Evolutionary conservation across 2,329 filamentous ascomycete genomes (phyloP), one percentile per base, ranked within the genome.

Genomic region (Arthrobotrys entomopaga): DNA sequence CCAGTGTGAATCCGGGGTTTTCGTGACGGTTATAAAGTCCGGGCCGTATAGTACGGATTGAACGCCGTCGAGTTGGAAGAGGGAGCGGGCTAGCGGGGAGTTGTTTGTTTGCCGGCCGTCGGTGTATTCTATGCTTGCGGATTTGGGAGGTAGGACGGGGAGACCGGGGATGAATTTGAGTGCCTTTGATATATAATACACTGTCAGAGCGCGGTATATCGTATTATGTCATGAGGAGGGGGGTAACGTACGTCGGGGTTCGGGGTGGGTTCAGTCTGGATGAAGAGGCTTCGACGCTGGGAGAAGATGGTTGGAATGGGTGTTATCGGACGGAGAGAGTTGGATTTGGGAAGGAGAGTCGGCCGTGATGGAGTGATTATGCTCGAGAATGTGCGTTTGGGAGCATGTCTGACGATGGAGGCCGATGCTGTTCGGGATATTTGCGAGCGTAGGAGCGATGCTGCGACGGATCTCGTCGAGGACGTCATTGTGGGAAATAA

Each of bases 1-100:
- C 95, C 95, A 99, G 79, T 93, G 92, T 2, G 90, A 91, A 77
- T 95, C 91, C 76, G 88, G 86, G 54, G 91, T 88, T 82, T 99
- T 99, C 49, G 91, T 97, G 40, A 99, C 90, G 11, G 95, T 99
- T 82, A 99, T 98, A 84, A 97, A 98, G 81, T 99, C 93, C 38
- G 88, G 84, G 60, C 94, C 95, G 82, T 96, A 97, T 83, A 98
- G 98, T 20, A 99, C 91, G 1, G 92, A 90, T 2, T 90, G 93
- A n/a, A 98, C 91, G 50, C 95, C 95, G 80, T 98, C 95, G 75
- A 97, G 90, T 81, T 92, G 93, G 85, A 98, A 90, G 59, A 99
- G 87, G 81, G 93, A 89, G 38, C 93, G 90, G 3, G 95, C 95
- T 48, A 99, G 87, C 16, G 92, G 93, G 19, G 94, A 98, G 2